phyloP scores from a whole-genome alignment of 2,329 filamentous ascomycete species.

The Aureobasidium namibiae region DNA sequence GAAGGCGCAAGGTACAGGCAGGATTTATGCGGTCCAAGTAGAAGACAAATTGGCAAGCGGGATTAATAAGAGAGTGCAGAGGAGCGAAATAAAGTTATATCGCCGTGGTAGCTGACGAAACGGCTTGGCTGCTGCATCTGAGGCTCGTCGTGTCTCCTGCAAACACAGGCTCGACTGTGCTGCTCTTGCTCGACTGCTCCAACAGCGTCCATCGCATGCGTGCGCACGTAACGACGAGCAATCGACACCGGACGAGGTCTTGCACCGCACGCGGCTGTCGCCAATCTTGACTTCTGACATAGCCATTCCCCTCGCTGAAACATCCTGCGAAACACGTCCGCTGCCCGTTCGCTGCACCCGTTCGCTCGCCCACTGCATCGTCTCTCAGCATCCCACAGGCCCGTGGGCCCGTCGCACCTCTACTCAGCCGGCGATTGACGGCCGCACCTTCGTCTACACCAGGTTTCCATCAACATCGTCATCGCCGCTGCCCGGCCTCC shows the following conservation, averaged over 20 bases:
- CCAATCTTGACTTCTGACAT: neutral
- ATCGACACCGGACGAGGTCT: conserved; percentile 6
- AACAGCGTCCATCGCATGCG: conserved; percentile 2
- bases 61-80: neutral
- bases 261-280: neutral
- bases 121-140: neutral
- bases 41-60: neutral
- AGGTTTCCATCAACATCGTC: neutral
- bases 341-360: neutral
- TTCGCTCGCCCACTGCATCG: neutral
- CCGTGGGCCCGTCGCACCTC: neutral
- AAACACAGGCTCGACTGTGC: neutral
- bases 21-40: no score
- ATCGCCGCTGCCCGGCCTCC: neutral
- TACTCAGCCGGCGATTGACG: conserved; percentile 4
- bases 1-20: no score
- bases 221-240: neutral
- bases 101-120: neutral
- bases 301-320: conserved; percentile 2
- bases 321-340: neutral
- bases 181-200: neutral
- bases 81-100: neutral
- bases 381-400: neutral
- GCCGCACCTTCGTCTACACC: neutral
- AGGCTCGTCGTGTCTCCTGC: neutral